A percentile compares a stretch with the other conserved stretches of the same genome.
phyloP scores from a whole-genome alignment of 306 rosid species.

The Sophora flavescens region DNA sequence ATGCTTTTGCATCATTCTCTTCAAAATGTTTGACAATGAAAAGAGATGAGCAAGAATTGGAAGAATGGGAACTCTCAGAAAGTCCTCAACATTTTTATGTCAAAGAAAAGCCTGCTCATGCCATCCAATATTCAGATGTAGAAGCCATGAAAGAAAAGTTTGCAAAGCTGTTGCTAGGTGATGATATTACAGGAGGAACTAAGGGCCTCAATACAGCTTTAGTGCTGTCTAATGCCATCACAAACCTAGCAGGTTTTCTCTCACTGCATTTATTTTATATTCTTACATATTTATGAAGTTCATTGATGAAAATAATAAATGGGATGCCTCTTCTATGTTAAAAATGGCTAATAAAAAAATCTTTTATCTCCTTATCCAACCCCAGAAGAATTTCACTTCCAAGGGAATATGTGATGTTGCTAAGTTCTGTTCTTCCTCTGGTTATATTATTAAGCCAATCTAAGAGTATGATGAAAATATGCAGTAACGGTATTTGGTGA shows the following conservation, averaged over 20 bases:
- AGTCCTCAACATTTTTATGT: slow-evolving; percentile 62
- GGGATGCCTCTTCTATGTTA: not conserved
- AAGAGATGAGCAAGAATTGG: slow-evolving; percentile 60
- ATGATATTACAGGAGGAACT: slow-evolving; percentile 82
- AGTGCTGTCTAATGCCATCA: slow-evolving; percentile 80
- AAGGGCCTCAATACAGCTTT: slow-evolving; percentile 75
- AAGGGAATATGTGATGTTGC: not conserved
- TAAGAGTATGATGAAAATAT: slow-evolving; percentile 38
- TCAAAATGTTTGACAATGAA: slow-evolving; percentile 70
- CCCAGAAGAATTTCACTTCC: slow-evolving; percentile 26
- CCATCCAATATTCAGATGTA: slow-evolving; percentile 61
- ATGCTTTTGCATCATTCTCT: slow-evolving; percentile 78
- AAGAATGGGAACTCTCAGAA: slow-evolving; percentile 73
- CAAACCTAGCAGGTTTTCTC: slow-evolving; percentile 73
- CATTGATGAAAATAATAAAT: not conserved
- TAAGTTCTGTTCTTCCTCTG: slow-evolving; percentile 25
- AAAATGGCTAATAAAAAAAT: not conserved
- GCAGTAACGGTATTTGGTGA: slow-evolving; percentile 89
- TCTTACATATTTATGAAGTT: not conserved
- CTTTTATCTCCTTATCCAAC: not conserved
- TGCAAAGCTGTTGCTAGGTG: slow-evolving; percentile 81
- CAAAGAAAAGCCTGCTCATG: slow-evolving; percentile 64
- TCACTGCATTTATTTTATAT: not conserved
- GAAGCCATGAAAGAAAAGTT: slow-evolving; percentile 87
- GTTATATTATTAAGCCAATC: slow-evolving; percentile 6